These are phyloP conservation scores for Emmonsiellopsis sp. DNA, from an alignment of 2,329 filamentous ascomycete species.

Conservation along the genomic window DNA sequence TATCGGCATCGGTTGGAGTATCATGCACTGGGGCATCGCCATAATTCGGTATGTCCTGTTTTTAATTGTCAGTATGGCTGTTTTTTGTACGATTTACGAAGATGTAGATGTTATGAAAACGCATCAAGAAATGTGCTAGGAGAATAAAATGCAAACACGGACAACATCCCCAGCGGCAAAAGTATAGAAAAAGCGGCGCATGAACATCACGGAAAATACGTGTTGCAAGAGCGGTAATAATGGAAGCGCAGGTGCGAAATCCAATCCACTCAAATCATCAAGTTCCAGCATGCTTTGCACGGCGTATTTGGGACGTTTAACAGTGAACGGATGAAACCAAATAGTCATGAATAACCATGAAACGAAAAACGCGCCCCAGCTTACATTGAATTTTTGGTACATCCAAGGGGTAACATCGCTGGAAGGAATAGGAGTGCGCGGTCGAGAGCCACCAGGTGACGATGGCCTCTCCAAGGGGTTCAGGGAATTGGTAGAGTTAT, in stretches of 20 bases:
- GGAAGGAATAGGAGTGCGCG: constrained; percentile 74
- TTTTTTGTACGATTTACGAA: no score
- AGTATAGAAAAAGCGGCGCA: no score
- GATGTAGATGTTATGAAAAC: no score
- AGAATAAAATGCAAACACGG: no score
- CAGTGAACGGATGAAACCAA: not conserved
- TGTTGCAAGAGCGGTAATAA: no score
- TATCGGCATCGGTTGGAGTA: constrained; percentile 59
- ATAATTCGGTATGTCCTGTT: constrained; percentile 63
- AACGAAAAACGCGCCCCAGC: constrained; percentile 17
- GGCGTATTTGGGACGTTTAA: no score
- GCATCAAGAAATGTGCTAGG: no score
- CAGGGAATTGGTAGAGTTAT: constrained; percentile 69
- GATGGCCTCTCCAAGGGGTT: constrained; percentile 45
- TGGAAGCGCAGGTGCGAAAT: no score
- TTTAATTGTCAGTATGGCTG: not conserved
- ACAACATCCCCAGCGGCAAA: no score
- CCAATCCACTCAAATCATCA: no score
- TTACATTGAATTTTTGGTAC: constrained; percentile 75
- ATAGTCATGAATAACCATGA: not conserved
- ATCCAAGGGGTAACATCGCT: constrained; percentile 97
- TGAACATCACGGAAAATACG: no score
- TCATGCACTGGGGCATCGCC: constrained; percentile 69
- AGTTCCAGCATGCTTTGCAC: no score
- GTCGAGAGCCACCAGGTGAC: constrained; percentile 63